Evolutionary conservation across 2,329 filamentous ascomycete species (phyloP).

Genomic region (Sclerotinia glacialis): DNA sequence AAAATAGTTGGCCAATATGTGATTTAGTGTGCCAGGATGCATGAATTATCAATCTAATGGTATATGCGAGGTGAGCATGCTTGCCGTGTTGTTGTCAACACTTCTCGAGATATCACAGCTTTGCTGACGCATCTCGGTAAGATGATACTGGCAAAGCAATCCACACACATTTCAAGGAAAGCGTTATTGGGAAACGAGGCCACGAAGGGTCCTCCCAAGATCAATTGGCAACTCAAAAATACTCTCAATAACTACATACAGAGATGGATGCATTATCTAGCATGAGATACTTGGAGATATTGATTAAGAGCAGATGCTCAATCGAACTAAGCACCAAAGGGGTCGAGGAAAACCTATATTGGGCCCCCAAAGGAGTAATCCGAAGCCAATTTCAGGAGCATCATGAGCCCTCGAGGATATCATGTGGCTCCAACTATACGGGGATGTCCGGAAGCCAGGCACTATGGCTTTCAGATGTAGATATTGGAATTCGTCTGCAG

Average conservation of each 20-base stretch:
- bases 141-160: not conserved
- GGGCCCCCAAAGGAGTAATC: constrained; percentile 8
- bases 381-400: not conserved
- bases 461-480: constrained; percentile 1
- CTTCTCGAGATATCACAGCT: not conserved
- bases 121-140: not conserved
- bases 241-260: not conserved
- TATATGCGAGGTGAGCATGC: not conserved
- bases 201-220: not conserved
- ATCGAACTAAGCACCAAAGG: not conserved
- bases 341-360: not conserved
- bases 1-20: not conserved
- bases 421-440: constrained; percentile 9
- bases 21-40: not conserved
- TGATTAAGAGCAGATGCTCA: constrained; percentile 3
- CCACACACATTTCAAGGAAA: not conserved
- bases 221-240: not conserved
- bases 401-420: not conserved
- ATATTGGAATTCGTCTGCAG: not conserved
- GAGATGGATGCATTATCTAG: constrained; percentile 16
- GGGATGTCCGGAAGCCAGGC: constrained; percentile 2
- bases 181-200: not conserved
- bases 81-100: not conserved
- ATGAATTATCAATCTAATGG: not conserved
- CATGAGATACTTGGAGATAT: constrained; percentile 3